Conservation (phyloP, 805 yeast species). For the Lipomyces lipofer region DNA sequence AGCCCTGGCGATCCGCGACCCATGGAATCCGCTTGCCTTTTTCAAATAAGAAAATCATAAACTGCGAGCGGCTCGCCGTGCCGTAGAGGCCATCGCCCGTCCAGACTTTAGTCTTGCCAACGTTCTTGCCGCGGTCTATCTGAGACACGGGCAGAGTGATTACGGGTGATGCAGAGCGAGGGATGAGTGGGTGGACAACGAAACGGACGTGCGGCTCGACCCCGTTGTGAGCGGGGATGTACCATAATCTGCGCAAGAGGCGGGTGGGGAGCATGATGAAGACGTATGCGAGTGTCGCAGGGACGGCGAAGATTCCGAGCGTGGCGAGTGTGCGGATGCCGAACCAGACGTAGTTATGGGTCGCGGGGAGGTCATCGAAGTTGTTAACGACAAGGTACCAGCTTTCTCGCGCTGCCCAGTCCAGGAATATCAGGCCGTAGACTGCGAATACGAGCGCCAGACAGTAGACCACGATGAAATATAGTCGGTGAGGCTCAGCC, state of each 20-base stretch:
- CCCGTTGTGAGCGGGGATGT: conserved; percentile 50
- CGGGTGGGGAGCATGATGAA: conserved; percentile 64
- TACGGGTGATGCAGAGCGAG: conserved; percentile 75
- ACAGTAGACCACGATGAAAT: conserved; percentile 67
- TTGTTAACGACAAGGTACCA: conserved; percentile 39
- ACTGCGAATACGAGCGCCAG: conserved; percentile 66
- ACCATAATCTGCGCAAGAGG: conserved; percentile 73
- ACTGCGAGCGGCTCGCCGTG: conserved; percentile 70
- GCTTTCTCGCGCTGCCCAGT: conserved; percentile 52
- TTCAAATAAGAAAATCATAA: conserved; percentile 72
- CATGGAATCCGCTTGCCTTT: conserved; percentile 58
- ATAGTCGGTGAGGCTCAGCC: conserved; percentile 78
- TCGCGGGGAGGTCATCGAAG: conserved; percentile 46
- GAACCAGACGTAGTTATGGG: conserved; percentile 43
- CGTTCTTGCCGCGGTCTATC: conserved; percentile 52
- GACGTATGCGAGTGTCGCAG: conserved; percentile 45
- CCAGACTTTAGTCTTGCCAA: conserved; percentile 62
- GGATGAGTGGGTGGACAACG: conserved; percentile 73
- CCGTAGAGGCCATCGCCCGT: conserved; percentile 89
- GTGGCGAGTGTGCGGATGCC: conserved; percentile 43
- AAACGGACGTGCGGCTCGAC: conserved; percentile 55
- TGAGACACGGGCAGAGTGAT: conserved; percentile 61
- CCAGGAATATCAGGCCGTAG: conserved; percentile 64
- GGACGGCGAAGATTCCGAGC: conserved; percentile 43
- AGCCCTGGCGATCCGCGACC: conserved; percentile 81